Conservation (phyloP, 495 filamentous ascomycete genomes). For the Penicillium bialowiezense region DNA sequence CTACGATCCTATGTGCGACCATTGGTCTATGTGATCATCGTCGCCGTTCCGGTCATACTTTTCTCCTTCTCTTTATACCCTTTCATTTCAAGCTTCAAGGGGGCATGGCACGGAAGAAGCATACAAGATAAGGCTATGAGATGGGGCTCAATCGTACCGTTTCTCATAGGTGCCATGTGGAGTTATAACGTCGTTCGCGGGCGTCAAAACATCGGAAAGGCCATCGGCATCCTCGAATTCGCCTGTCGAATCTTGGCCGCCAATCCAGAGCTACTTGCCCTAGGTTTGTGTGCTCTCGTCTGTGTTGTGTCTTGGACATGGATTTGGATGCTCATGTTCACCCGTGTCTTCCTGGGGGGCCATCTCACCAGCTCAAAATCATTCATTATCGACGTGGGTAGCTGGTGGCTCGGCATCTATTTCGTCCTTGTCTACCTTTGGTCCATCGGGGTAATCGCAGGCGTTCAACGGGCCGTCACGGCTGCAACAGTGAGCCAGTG, state of each 20-base stretch:
- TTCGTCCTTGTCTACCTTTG: constrained; percentile 94
- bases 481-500: constrained; percentile 96
- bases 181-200: constrained; percentile 74
- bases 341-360: constrained; percentile 85
- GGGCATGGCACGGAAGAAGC: constrained; percentile 62
- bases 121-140: constrained; percentile 88
- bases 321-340: constrained; percentile 97
- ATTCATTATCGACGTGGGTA: constrained; percentile 80
- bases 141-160: constrained; percentile 76
- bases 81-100: constrained; percentile 84
- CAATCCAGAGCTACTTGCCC: constrained; percentile 75
- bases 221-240: constrained; percentile 86
- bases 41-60: constrained; percentile 81
- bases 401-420: constrained; percentile 86
- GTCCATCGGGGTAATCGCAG: constrained; percentile 82
- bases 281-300: constrained; percentile 76
- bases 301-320: constrained; percentile 85
- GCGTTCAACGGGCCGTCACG: constrained; percentile 85
- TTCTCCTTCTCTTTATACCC: constrained; percentile 88
- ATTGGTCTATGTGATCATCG: constrained; percentile 71
- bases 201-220: constrained; percentile 73
- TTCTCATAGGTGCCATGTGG: constrained; percentile 72
- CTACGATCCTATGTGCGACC: constrained; percentile 80
- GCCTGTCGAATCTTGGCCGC: constrained; percentile 80
- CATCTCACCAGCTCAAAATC: constrained; percentile 59